These are phyloP conservation scores for Apiospora sp. DNA, from an alignment of 2,329 filamentous ascomycete species.

Conservation along the genomic window DNA sequence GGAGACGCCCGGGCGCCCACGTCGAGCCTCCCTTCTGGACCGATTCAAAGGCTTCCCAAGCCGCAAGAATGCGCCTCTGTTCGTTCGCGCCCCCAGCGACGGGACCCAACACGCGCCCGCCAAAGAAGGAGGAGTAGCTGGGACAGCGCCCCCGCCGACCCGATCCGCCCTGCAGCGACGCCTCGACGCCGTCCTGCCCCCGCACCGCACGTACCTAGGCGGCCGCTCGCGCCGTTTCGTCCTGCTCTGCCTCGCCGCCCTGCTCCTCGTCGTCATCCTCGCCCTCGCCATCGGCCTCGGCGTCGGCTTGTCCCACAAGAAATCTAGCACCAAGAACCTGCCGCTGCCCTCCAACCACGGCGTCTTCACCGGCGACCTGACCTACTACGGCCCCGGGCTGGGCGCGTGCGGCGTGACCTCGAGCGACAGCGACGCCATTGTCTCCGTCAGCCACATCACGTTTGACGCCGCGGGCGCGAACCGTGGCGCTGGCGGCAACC, in stretches of 20 bases:
- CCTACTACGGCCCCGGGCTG: constrained; percentile 71
- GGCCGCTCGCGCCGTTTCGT: constrained; percentile 37
- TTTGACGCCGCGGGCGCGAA: constrained; percentile 66
- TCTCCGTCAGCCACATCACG: constrained; percentile 70
- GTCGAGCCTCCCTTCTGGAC: constrained; percentile 25
- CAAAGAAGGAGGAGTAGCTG: not conserved
- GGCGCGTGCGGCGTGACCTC: constrained; percentile 74
- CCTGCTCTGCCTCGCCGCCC: constrained; percentile 32
- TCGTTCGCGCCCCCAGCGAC: not conserved
- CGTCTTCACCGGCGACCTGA: constrained; percentile 69
- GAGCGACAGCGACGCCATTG: constrained; percentile 63
- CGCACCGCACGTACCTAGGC: constrained; percentile 37
- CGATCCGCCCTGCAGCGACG: constrained; percentile 29
- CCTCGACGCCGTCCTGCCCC: constrained; percentile 36
- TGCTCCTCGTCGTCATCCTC: constrained; percentile 34
- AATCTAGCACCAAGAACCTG: constrained; percentile 27
- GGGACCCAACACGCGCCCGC: not conserved
- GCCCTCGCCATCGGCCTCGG: constrained; percentile 39
- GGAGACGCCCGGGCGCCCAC: constrained; percentile 28
- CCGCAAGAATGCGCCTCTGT: not conserved
- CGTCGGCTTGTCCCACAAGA: constrained; percentile 35
- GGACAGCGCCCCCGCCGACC: constrained; percentile 4
- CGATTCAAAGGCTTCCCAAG: not conserved
- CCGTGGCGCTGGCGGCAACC: constrained; percentile 47
- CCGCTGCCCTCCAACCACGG: constrained; percentile 33